Conservation (phyloP, 345 rosid genomes). For the Eucalyptus camaldulensis region DNA sequence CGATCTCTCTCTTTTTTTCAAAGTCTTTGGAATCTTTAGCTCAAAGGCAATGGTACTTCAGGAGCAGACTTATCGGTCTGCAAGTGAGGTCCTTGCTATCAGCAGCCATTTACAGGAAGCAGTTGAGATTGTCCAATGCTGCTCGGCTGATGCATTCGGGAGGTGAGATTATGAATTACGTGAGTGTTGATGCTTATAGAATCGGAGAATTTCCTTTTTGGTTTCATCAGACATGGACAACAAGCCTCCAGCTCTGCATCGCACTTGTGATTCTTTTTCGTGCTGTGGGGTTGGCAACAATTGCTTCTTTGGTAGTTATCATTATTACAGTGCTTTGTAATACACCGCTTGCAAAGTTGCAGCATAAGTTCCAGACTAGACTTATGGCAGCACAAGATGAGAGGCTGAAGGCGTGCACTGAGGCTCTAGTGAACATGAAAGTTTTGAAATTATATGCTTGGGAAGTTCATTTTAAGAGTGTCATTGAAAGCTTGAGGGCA, state of each 20-base stretch:
- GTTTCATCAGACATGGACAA: conserved; percentile 96
- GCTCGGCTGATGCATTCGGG: conserved; percentile 73
- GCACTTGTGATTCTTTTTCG: conserved; percentile 66
- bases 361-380: conserved; percentile 65
- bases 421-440: conserved; percentile 89
- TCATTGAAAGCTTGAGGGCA: conserved; percentile 55
- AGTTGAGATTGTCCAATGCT: conserved; percentile 62
- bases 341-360: conserved; percentile 88
- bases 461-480: conserved; percentile 82
- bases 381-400: conserved; percentile 83
- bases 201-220: conserved; percentile 93
- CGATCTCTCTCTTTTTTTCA: conserved; percentile 40
- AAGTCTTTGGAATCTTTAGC: conserved; percentile 74
- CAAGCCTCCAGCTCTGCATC: conserved; percentile 71
- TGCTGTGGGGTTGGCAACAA: conserved; percentile 78
- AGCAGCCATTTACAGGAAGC: conserved; percentile 80
- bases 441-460: conserved; percentile 88
- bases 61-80: conserved; percentile 72
- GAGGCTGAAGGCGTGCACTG: conserved; percentile 60
- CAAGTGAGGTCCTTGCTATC: conserved; percentile 70
- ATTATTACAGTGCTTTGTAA: conserved; percentile 70
- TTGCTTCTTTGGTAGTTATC: conserved; percentile 71
- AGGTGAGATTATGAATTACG: conserved; percentile 88
- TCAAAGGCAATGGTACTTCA: conserved; percentile 89
- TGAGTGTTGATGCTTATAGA: conserved; percentile 85